These are phyloP conservation scores for Abrus pulchellus DNA, from an alignment of 306 rosid species.

Conservation along the genomic window DNA sequence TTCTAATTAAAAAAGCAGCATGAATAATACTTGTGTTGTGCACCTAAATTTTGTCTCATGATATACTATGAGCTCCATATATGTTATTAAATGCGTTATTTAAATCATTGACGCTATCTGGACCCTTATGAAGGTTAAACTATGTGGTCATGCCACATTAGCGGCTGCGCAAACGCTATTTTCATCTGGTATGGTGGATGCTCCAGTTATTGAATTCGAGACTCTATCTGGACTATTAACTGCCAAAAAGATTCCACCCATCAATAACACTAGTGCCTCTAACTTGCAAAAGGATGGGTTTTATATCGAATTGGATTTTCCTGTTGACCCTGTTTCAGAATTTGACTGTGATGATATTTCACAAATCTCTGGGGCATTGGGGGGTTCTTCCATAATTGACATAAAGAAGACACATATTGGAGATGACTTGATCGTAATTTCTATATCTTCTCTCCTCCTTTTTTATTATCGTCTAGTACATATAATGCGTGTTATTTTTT, in stretches of 20 bases:
- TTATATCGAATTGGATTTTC: slow-evolving; percentile 59
- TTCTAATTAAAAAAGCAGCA: too few relatives aligned
- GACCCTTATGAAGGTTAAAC: slow-evolving; percentile 53
- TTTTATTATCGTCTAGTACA: not conserved
- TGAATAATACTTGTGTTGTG: too few relatives aligned
- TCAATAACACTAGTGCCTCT: not conserved
- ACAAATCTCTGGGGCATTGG: slow-evolving; percentile 51
- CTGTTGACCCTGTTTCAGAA: slow-evolving; percentile 43
- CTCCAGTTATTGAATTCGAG: slow-evolving; percentile 58
- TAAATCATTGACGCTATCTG: not conserved
- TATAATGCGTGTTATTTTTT: not conserved
- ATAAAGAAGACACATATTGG: slow-evolving; percentile 37
- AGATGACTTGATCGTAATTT: slow-evolving; percentile 50
- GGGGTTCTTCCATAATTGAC: slow-evolving; percentile 49
- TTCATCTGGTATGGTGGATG: slow-evolving; percentile 52
- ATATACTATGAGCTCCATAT: too few relatives aligned
- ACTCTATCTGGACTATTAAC: slow-evolving; percentile 67
- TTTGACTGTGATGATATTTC: slow-evolving; percentile 43
- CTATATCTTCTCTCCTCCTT: not conserved
- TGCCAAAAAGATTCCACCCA: slow-evolving; percentile 45
- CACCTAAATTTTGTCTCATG: too few relatives aligned
- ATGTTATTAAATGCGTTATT: too few relatives aligned
- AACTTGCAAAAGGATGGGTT: slow-evolving; percentile 37
- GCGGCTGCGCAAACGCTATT: slow-evolving; percentile 63
- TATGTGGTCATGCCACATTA: slow-evolving; percentile 73